Evolutionary conservation across 441 rosid genomes (phyloP), one percentile per base, ranked within the genome.

Genomic region (Adansonia gregorii): DNA sequence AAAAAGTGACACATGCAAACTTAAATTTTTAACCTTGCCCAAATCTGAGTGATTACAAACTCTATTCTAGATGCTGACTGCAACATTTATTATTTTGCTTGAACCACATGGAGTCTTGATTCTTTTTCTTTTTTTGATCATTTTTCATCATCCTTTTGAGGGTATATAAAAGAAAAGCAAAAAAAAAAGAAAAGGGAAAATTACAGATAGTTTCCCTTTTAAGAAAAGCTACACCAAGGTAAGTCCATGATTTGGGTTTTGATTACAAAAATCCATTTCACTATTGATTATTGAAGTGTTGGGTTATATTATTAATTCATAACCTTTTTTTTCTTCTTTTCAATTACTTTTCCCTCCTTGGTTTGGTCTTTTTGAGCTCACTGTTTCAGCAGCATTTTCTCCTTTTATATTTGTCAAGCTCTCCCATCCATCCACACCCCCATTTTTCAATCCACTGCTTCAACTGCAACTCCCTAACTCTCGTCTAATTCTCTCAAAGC

Each of bases 371-470:
- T 61, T 52, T 6, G n/a, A 70, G 67, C 9, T 67, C 52, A 74
- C 52, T 81, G 39, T 68, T 78, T 51, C 35, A 77, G 73, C 67
- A 77, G 69, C 61, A 17, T 51, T 73, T 68, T 54, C 61, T 64
- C 67, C 27, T 78, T 76, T 82, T 55, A 61, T 73, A 82, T 79
- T 15, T 66, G 43, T 58, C 76, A 49, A 35, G 54, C 78, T 35
- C 72, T 46, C 51, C 45, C 74, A 71, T 75, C 46, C 82, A 55
- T 39, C 31, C 58, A 54, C 39, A 7, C 43, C 55, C 46, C 46
- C 7, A 10, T 66, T 12, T 66, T 56, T 3, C 70, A 64, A 67
- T 69, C 64, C 43, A 35, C 52, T 51, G 8, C 67, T 65, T 54
- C 67, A 55, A 48, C 74, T 69, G 35, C 64, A 59, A 9, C 43